These are phyloP conservation scores for Phytophthora sojae DNA, from an alignment of 352 stramenopile genomes.

Conservation along the genomic window DNA sequence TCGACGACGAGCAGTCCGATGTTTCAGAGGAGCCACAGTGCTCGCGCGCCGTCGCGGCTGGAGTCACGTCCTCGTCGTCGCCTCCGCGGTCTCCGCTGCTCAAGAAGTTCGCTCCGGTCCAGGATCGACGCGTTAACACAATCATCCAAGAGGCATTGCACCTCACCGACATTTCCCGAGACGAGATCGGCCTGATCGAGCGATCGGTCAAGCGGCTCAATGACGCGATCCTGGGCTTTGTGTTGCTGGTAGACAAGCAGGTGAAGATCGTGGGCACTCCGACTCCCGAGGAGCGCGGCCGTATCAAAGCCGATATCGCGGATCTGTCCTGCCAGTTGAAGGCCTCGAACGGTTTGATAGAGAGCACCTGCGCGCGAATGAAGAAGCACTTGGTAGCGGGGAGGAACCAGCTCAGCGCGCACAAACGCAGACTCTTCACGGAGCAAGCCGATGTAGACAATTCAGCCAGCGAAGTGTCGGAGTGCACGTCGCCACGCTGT, in stretches of 20 bases:
- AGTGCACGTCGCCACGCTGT: conserved; percentile 31
- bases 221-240: conserved; percentile 69
- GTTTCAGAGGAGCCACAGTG: conserved; percentile 7
- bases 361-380: conserved; percentile 66
- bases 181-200: conserved; percentile 67
- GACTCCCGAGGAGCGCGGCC: conserved; percentile 51
- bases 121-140: conserved; percentile 66
- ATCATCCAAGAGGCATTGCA: conserved; percentile 69
- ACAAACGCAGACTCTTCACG: conserved; percentile 49
- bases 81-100: conserved; percentile 52
- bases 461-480: conserved; percentile 26
- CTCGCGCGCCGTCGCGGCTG: conserved; percentile 13
- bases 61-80: conserved; percentile 14
- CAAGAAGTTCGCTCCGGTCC: conserved; percentile 65
- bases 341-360: conserved; percentile 58
- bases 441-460: conserved; percentile 36
- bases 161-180: conserved; percentile 66
- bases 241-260: conserved; percentile 80
- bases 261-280: conserved; percentile 66
- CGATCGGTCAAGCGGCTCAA: conserved; percentile 63
- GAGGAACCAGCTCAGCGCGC: conserved; percentile 60
- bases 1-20: conserved; percentile 25
- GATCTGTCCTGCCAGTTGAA: conserved; percentile 67
- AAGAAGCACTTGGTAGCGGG: conserved; percentile 56
- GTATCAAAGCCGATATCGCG: conserved; percentile 68